Conservation (phyloP, 257 asterid species). For the Jacaranda copaia region DNA sequence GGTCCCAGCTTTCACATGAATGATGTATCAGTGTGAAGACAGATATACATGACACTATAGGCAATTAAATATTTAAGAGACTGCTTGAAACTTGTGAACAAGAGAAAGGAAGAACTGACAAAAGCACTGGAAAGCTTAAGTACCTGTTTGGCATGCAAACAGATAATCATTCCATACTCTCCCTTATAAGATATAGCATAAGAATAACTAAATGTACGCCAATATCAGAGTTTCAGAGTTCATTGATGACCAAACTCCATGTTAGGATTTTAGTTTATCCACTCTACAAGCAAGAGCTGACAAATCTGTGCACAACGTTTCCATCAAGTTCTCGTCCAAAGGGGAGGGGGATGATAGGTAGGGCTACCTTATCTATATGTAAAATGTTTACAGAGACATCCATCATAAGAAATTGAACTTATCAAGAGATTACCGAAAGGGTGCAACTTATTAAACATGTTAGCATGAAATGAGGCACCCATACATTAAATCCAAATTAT, state of each 20-base stretch:
- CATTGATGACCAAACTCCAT: not conserved
- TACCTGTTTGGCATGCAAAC: conserved; percentile 4
- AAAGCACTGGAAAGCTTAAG: conserved; percentile 13
- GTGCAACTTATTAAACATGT: not conserved
- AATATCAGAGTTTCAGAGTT: not conserved
- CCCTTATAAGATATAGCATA: conserved; percentile 20
- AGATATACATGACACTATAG: not conserved
- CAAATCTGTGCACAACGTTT: not conserved
- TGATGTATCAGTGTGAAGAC: conserved; percentile 22
- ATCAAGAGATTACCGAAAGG: not conserved
- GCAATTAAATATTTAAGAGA: not conserved
- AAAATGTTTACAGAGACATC: not conserved
- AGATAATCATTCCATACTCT: not conserved
- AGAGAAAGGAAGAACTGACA: not conserved
- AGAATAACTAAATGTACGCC: not conserved
- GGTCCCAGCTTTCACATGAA: conserved; percentile 22
- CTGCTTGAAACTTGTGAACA: not conserved
- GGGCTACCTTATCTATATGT: not conserved
- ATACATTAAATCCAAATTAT: not conserved
- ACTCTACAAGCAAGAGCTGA: conserved; percentile 15
- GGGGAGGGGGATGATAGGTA: not conserved
- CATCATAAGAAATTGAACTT: conserved; percentile 6
- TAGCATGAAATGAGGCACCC: conserved; percentile 6
- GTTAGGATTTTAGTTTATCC: conserved; percentile 17
- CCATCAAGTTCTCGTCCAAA: not conserved